phyloP scores from a whole-genome alignment of 257 asterid genomes.

The Solanum boliviense region DNA sequence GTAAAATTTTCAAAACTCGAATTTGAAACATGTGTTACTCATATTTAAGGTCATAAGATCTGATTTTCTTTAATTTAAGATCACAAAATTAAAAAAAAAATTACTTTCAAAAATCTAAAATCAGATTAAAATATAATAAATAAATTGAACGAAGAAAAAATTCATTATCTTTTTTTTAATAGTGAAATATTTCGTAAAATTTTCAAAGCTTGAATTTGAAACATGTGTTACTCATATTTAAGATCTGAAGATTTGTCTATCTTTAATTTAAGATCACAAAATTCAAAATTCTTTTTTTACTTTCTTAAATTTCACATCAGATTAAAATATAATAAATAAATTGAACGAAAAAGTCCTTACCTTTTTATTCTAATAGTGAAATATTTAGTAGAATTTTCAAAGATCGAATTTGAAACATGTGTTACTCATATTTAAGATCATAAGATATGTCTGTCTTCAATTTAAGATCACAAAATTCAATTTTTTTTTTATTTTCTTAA shows the following conservation, averaged over 20 bases:
- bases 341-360: background rate
- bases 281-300: too few species aligned
- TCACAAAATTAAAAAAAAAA: background rate
- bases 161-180: too few species aligned
- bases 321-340: too few species aligned
- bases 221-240: background rate
- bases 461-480: too few species aligned
- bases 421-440: background rate
- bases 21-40: background rate
- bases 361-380: too few species aligned
- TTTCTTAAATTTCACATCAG: background rate
- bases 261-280: too few species aligned
- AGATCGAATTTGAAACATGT: background rate
- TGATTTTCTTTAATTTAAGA: too few species aligned
- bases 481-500: too few species aligned
- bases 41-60: background rate
- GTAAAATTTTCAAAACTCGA: background rate
- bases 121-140: too few species aligned
- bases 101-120: too few species aligned
- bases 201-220: background rate
- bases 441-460: accelerated
- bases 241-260: too few species aligned
- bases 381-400: background rate
- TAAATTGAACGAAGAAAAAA: too few species aligned
- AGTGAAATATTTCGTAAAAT: background rate